Conservation (phyloP, 495 filamentous ascomycete species). For the Chaetomium tenue region DNA sequence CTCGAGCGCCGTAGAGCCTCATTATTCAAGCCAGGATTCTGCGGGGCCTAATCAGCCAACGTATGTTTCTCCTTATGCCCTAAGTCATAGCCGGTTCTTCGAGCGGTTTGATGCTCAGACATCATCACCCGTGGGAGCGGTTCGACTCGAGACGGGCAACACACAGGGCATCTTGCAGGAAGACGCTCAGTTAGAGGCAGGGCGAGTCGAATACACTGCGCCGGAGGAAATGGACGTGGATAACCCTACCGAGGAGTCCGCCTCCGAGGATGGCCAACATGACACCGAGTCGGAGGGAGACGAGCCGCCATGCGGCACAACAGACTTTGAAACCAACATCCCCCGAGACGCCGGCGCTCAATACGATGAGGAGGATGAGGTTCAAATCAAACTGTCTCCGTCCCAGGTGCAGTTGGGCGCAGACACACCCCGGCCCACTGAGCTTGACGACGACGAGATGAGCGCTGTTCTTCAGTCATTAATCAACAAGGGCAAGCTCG, state of each 20-base stretch:
- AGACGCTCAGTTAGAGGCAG: constrained; percentile 6
- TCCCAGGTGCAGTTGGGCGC: not conserved
- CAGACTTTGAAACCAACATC: not conserved
- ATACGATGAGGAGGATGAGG: not conserved
- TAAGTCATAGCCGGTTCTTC: constrained; percentile 11
- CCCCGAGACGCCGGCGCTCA: not conserved
- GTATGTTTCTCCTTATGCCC: constrained; percentile 16
- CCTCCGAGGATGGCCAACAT: constrained; percentile 9
- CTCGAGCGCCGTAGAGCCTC: too few species aligned
- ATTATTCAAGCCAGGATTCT: too few species aligned
- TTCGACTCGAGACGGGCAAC: constrained; percentile 13
- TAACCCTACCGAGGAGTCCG: constrained; percentile 2
- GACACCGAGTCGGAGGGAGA: constrained; percentile 15
- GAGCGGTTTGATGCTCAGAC: not conserved
- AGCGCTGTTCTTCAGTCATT: constrained; percentile 21
- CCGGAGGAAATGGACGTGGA: constrained; percentile 16
- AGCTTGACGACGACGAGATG: constrained; percentile 34
- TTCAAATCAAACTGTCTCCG: not conserved
- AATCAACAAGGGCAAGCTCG: constrained; percentile 24
- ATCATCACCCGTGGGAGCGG: not conserved
- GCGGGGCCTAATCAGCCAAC: not conserved
- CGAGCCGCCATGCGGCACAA: not conserved
- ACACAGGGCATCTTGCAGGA: not conserved
- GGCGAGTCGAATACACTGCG: not conserved
- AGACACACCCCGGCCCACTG: constrained; percentile 6